Evolutionary conservation across 1,284 basidiomycete species (phyloP), one percentile per base, ranked within the genome.

Genomic region (Naganishia liquefaciens): DNA sequence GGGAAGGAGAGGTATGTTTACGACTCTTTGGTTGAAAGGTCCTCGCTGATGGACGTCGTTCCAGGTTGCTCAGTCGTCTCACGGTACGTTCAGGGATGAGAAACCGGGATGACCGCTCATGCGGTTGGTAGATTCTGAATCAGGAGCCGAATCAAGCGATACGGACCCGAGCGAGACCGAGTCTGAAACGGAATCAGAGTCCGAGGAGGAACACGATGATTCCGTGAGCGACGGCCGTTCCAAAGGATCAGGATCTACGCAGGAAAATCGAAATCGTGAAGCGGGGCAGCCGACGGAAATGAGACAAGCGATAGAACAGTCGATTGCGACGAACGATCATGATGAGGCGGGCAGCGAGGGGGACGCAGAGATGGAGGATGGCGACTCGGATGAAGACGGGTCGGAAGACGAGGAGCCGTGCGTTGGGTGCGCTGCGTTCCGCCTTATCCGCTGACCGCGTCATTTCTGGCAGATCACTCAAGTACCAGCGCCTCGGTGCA

Each of bases 401-500:
- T 73, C 74, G 1, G 75, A 75, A n/a, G 78, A 79, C 11, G 76
- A 78, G 65, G 78, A 77, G 63, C 77, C 78, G 75, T 76, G 53
- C 68, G 33, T 37, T 37, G 33, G 4, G 4, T 37, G 73, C n/a
- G 28, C 44, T 55, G 3, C 13, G 23, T 17, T 28, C 33, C 37
- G 3, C 21, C 21, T 17, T 21, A 42, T 46, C 52, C 27, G 25
- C 6, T 54, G 17, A 19, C 15, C 19, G 13, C 7, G 17, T 13
- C 7, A 27, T 50, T 53, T 2, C 5, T 44, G 53, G 40, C 62
- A 40, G 78, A 53, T 85, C 90, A 0, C 84, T 98, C 73, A 98
- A 98, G 76, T 98, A 98, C 75, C 87, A 89, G 69, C 84, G 89
- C 51, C 83, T 98, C 60, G 84, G 85, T 49, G 90, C 90, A 5